Base-by-base conservation (phyloP, 495 filamentous ascomycete genomes). In the Rhizodiscina lignyota region DNA sequence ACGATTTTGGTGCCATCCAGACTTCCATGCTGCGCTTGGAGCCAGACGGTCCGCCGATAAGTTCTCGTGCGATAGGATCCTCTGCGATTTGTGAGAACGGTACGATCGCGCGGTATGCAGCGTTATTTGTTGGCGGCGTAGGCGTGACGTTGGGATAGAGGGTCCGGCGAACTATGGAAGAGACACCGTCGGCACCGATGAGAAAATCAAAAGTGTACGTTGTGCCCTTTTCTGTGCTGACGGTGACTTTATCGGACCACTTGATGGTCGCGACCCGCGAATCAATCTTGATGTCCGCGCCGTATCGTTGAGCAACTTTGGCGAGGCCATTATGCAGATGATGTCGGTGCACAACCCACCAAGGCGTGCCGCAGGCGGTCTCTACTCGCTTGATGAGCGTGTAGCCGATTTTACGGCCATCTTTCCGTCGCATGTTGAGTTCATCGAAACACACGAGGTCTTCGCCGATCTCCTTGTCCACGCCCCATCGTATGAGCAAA, bases 1-100 rank as follows among this genome's bases (percentile, higher is more conserved):
- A 61, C 3, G 54, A 34, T 8, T 47, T 36, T 18, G 60, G 51
- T 3, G 45, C 40, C 54, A 62, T 60, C 60, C 59, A 64, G 4
- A 61, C 53, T 32, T 64, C 59, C 58, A 64, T 61, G 2, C 54
- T 62, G 15, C 48, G 37, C 32, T 55, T 60, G 19, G 56, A 38
- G 12, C 56, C 45, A 17, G n/a, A n/a, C n/a, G n/a, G n/a, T n/a
- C n/a, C n/a, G n/a, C n/a, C n/a, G n/a, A n/a, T n/a, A n/a, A 62
- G 43, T 20, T 50, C 44, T 15, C 41, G 45, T 5, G 59, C 56
- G 21, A 61, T 33, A 3, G 57, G 57, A 31, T 62, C 60, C 18
- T 50, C 35, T 2, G 44, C 42, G n/a, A 62, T 55, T 27, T 52
- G 43, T 1, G 52, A 50, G 36, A n/a, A n/a, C n/a, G n/a, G n/a